Conservation (phyloP, 2,329 filamentous ascomycete species). For the Lachnellula occidentalis region DNA sequence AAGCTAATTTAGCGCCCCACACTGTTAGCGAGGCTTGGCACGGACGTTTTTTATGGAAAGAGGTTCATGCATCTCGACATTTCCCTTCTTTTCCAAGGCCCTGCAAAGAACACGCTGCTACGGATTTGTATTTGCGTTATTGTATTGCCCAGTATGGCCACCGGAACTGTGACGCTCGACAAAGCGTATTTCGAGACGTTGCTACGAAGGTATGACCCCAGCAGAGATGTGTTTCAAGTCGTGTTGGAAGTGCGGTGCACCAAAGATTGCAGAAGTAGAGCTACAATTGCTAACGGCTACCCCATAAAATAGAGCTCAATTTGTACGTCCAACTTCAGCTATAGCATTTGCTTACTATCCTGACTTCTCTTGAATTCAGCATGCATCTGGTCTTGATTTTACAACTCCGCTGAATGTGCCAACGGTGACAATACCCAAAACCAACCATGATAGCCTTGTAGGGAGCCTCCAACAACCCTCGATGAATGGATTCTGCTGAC, state of each 20-base stretch:
- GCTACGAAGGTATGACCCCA: slow-evolving; percentile 48
- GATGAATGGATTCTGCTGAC: slow-evolving; percentile 6
- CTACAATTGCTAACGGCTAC: slow-evolving; percentile 17
- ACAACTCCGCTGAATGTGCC: slow-evolving; percentile 30
- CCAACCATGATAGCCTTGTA: slow-evolving; percentile 57
- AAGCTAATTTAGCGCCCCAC: background rate
- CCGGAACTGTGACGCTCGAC: slow-evolving; percentile 49
- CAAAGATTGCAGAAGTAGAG: background rate
- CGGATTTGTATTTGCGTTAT: slow-evolving; percentile 17
- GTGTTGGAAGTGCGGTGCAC: slow-evolving; percentile 3
- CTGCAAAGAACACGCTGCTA: slow-evolving; percentile 9
- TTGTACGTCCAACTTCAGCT: slow-evolving; percentile 35
- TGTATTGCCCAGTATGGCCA: slow-evolving; percentile 17
- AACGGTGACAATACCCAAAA: slow-evolving; percentile 50
- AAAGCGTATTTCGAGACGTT: slow-evolving; percentile 57
- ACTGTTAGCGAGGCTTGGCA: no score
- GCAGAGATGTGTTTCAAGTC: background rate
- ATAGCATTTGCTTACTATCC: slow-evolving; percentile 1
- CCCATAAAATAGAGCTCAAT: slow-evolving; percentile 38
- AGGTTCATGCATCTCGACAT: no score
- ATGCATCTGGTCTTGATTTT: slow-evolving; percentile 34
- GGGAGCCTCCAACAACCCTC: slow-evolving; percentile 21
- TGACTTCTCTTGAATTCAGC: slow-evolving; percentile 27
- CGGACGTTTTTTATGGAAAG: no score
- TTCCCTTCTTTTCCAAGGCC: background rate